A percentile compares a stretch with the other conserved stretches of the same genome.
These are phyloP conservation scores for Fimicolochytrium jonesii DNA, from an alignment of 192 early-diverging fungal species.

Conservation along the genomic window DNA sequence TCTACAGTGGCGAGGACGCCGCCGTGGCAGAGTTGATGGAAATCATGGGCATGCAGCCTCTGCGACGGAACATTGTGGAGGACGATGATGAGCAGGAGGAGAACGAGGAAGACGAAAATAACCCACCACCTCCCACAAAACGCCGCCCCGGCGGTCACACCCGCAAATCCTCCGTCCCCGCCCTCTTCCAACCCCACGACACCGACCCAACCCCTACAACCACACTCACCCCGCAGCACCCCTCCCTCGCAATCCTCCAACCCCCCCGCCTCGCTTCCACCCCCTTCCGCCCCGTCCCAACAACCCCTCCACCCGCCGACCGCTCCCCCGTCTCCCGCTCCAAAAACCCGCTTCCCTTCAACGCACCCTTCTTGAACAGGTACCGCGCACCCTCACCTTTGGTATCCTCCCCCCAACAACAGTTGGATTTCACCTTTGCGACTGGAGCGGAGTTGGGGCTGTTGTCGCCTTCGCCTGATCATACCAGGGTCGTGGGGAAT, in stretches of 20 bases:
- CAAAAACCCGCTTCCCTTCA: conserved; percentile 18
- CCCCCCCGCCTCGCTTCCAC: conserved; percentile 16
- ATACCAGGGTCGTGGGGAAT: no score
- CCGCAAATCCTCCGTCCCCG: conserved; percentile 12
- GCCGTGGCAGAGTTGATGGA: conserved; percentile 23
- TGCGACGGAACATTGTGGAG: background rate
- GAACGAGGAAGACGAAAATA: no score
- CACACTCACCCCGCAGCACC: background rate
- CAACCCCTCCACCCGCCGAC: background rate
- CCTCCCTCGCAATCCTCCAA: background rate
- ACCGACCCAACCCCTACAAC: background rate
- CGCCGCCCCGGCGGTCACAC: background rate
- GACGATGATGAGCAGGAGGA: no score
- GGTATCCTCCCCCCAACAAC: background rate
- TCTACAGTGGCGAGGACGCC: conserved; percentile 3
- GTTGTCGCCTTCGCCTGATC: conserved; percentile 21
- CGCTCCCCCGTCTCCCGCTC: conserved; percentile 15
- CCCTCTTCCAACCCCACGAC: conserved; percentile 1
- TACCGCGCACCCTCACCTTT: background rate
- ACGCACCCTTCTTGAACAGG: conserved; percentile 14
- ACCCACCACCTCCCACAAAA: background rate
- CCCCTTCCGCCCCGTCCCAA: conserved; percentile 15
- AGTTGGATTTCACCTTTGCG: background rate
- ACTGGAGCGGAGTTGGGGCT: conserved; percentile 13
- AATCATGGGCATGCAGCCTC: conserved; percentile 2